Base-by-base conservation (phyloP, 2,329 filamentous ascomycete species). In the Fusarium chlamydosporum region DNA sequence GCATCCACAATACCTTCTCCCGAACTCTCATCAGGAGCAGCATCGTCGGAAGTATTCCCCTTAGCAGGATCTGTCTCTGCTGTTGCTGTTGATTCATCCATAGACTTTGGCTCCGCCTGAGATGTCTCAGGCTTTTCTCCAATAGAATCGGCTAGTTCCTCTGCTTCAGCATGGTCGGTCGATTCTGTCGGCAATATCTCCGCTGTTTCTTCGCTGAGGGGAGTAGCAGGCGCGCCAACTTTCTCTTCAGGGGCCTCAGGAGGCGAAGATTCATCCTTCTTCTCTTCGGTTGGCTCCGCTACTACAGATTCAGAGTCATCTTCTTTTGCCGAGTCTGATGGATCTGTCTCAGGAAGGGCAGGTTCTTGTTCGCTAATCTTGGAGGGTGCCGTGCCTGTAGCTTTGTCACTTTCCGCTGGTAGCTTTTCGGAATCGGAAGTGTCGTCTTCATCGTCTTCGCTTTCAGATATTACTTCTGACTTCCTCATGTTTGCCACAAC, bases 71-170 rank as follows among this genome's bases (percentile, higher is more conserved):
- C 29, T 33, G 27, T n/a, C 27, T 54, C 65, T n/a, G 46, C 13
- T 43, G 34, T 5, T 11, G 45, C 56, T 42, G 60, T 60, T 45
- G 48, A 52, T 27, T 57, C 65, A 45, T 51, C 40, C 4, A 54
- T 26, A 26, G 54, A 18, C 8, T 68, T 61, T 40, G 43, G 16
- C 10, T 54, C 33, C 15, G 35, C 33, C 20, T 61, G 52, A 13
- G 50, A 46, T 10, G 33, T 20, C 15, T 46, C 43, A 27, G 48
- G 20, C 40, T 61, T 65, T 45, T 67, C 54, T 3, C 33, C 35
- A 11, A 33, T 18, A 20, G 38, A 23, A 20, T 56, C 53, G 9
- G 37, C 29, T 9, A 37, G 11, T 26, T 40, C 35, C 12, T 38
- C 42, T 45, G 6, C 31, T 48, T 59, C 45, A 9, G 51, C 16